Evolutionary conservation across 495 filamentous ascomycete genomes (phyloP).

Genomic region (Letharia columbiana): DNA sequence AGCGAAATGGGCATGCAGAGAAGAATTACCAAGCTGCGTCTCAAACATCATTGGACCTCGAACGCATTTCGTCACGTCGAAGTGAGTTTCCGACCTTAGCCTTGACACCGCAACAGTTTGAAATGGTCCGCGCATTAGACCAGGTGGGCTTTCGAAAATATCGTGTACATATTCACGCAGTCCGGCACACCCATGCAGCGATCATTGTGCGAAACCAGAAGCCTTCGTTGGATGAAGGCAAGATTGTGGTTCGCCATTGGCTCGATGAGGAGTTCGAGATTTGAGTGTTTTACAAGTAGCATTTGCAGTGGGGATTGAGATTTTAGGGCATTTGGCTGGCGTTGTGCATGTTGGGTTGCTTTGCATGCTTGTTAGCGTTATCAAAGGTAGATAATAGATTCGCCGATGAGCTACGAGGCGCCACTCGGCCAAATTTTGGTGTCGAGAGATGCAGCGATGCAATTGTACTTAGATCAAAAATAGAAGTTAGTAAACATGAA

Average conservation of each 20-base stretch:
- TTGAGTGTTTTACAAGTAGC: slow-evolving; percentile 29
- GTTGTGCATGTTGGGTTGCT: not conserved
- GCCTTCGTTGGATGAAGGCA: slow-evolving; percentile 62
- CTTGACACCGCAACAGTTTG: slow-evolving; percentile 68
- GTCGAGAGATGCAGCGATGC: no score
- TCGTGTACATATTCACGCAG: slow-evolving; percentile 76
- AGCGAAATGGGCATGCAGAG: slow-evolving; percentile 16
- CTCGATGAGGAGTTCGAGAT: slow-evolving; percentile 62
- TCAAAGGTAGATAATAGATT: not conserved
- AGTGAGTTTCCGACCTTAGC: slow-evolving; percentile 59
- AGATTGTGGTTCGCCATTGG: slow-evolving; percentile 75
- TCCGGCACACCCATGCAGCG: slow-evolving; percentile 74
- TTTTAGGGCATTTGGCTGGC: not conserved
- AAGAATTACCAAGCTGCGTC: slow-evolving; percentile 32
- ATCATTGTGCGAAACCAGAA: slow-evolving; percentile 69
- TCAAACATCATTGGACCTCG: slow-evolving; percentile 11
- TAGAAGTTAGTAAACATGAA: no score
- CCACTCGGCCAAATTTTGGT: no score
- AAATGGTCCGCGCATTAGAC: slow-evolving; percentile 72
- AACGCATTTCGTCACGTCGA: slow-evolving; percentile 13
- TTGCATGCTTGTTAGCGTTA: not conserved
- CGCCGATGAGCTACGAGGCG: no score
- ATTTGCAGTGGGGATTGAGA: not conserved
- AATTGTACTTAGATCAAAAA: no score
- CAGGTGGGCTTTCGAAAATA: slow-evolving; percentile 70